Base-by-base conservation (phyloP, 768 basidiomycete genomes). In the Lanmaoa pseudosensibilis region DNA sequence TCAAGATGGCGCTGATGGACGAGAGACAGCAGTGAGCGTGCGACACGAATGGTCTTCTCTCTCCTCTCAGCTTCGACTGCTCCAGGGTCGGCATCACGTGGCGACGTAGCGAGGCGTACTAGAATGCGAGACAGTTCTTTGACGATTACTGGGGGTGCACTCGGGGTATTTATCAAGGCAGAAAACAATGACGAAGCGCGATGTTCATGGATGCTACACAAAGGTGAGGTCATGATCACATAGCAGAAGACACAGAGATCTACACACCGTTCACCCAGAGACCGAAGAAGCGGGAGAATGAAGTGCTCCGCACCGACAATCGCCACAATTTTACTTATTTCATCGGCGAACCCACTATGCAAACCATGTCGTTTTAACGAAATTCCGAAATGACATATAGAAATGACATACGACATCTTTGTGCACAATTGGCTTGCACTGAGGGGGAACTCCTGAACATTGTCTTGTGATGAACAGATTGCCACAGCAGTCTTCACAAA, bases 1-100 rank as follows among this genome's bases (percentile, higher is more conserved):
- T 73, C 63, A 0, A 86, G 80, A 62, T 89, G 77, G 19, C 88
- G 83, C 61, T 92, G 92, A 50, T 88, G 81, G 12, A 92, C 68
- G 25, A 75, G 73, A 10, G 79, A 76, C 37, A 94, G 75, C 0
- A 90, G 64, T 12, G 68, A 61, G 4, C 72, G 68, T 30, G 66
- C 68, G 11, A 38, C 57, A 13, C 52, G 48, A 38, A 41, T 25
- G 0, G 18, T 55, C 19, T 63, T 39, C 10, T 58, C 60, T 43
- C 45, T 57, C 12, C 13, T 54, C 30, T 52, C 60, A 9, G n/a
- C 18, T 36, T 58, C 51, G 9, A 27, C 25, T 15, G 38, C 27
- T 11, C 18, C 62, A 37, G 40, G 43, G 30, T 57, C 34, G 0
- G 19, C 46, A 21, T 56, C 40, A 8, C 21, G n/a, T 16, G 55